Base-by-base conservation (phyloP, 768 basidiomycete species). In the Dentipellis sp. region DNA sequence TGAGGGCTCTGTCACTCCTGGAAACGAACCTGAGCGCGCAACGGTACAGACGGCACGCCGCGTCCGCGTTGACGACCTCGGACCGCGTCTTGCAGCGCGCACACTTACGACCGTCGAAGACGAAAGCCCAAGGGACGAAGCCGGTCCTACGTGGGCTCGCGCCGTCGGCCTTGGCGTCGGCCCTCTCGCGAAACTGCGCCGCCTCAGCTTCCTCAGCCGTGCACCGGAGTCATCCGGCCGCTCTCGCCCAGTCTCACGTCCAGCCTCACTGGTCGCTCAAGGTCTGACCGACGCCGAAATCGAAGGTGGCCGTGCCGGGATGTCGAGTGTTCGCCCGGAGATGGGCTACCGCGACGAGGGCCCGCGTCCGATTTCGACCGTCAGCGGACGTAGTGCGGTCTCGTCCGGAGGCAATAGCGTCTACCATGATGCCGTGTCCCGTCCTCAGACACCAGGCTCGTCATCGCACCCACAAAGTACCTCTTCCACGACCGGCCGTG, bases 371-470 rank as follows among this genome's bases (percentile, higher is more conserved):
- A 66, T 78, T 34, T 88, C 87, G 0, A 72, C 72, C 49, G 69
- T 79, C 39, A 88, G 85, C 54, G 74, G 70, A 17, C 72, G 69
- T 56, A 86, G 84, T 53, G 76, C 64, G 7, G 66, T 55, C 35
- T 63, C 61, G 22, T 58, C 47, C 4, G 59, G 56, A 12, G 83
- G 78, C 4, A 75, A 71, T 34, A 85, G 83, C 0, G 62, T 83
- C 2, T 88, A 82, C 60, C 81, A 82, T 58, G 85, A 87, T 62
- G 85, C 86, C 0, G 56, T 67, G 3, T 83, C 83, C 0, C 68
- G 69, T 10, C 67, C 74, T 10, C 68, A 61, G 1, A 79, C 80
- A 2, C 76, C 80, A 19, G 68, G 59, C 6, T 62, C 70, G 6
- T 65, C 65, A 10, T 54, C 69, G 16, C 74, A 77, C 49, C 73